Evolutionary conservation across 2,329 filamentous ascomycete genomes (phyloP), one percentile per base, ranked within the genome.

Genomic region (Alternaria panax): DNA sequence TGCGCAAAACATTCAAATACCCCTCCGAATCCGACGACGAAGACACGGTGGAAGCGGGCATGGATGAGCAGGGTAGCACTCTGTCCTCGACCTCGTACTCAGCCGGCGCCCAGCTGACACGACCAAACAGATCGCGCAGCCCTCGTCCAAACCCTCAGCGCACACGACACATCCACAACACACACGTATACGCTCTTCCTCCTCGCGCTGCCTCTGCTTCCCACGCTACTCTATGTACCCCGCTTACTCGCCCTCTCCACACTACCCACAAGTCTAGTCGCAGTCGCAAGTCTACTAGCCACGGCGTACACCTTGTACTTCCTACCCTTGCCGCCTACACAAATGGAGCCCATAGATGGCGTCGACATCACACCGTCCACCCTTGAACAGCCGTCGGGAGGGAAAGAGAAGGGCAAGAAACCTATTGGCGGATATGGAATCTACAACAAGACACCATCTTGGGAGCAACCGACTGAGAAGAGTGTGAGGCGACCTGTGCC

Each of bases 1-100:
- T 95, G 43, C 89, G 93, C 71, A 90, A 86, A 70, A 90, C 91
- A 8, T 95, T 96, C 79, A 86, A 85, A 61, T 95, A 94, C 79
- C 90, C 90, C 5, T 83, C 84, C 47, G 81, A 84, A 62, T 80
- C 81, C 43, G 82, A 85, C 34, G 82, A 85, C 74, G 78, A 83
- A 28, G 84, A 86, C 12, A 82, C 84, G 70, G 75, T 83, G 18
- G 85, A 86, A 32, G 85, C 88, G 66, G 86, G 88, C 55, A 82
- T 95, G 60, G 92, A 95, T 75, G 91, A 93, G 78, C 85, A 93
- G 84, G 90, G 90, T 89, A 75, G 20, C 52, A 64, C 30, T 45
- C 41, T 14, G 1, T n/a, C 38, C 27, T 30, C 40, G 52, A 30
- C 34, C 30, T 32, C 6, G 32, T 42, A 42, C 28, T 20, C 20